Base-by-base conservation (phyloP, 768 basidiomycete species). In the Boletus bicolor region DNA sequence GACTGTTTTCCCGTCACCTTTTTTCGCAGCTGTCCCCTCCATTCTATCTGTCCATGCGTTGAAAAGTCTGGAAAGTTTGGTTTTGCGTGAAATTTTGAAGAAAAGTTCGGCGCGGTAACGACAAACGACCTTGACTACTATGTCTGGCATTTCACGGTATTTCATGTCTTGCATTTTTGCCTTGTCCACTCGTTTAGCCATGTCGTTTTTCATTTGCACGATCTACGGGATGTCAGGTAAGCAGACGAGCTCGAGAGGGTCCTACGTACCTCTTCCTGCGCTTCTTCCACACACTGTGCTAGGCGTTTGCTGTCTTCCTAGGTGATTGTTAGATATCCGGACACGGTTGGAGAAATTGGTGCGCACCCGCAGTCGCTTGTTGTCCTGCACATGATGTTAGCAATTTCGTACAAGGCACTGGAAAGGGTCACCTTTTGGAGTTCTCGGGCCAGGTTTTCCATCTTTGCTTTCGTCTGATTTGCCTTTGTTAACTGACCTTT, bases 61-160 rank as follows among this genome's bases (percentile, higher is more conserved):
- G 71, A 93, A 91, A 53, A 93, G 77, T 53, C 87, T 81, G 53
- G 86, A 84, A 35, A 94, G 77, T 68, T 91, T 93, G 28, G 89
- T 91, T 73, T 93, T 93, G 69, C 92, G 87, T 9, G 89, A 90
- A 61, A 94, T 91, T 72, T 92, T 93, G 82, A 94, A 94, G 76
- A 90, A 92, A 41, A 94, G 79, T 65, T 94, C 91, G 5, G 91
- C 90, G 44, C 92, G 88, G 68, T 93, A 93, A 63, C 87, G 86
- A 72, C 91, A 93, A 48, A 88, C 77, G 60, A 94, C 90, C 69
- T 91, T 93, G 73, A 93, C 84, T 49, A 93, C 86, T 56, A 93
- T 90, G 67, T 94, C 89, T n/a, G 89, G 89, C 79, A 83, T 84
- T 71, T 92, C 90, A 54, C 86, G 85, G 66, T 84, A 91, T 71